Evolutionary conservation across 441 rosid species (phyloP), one percentile per base, ranked within the genome.

Genomic region (Capsella rubella): DNA sequence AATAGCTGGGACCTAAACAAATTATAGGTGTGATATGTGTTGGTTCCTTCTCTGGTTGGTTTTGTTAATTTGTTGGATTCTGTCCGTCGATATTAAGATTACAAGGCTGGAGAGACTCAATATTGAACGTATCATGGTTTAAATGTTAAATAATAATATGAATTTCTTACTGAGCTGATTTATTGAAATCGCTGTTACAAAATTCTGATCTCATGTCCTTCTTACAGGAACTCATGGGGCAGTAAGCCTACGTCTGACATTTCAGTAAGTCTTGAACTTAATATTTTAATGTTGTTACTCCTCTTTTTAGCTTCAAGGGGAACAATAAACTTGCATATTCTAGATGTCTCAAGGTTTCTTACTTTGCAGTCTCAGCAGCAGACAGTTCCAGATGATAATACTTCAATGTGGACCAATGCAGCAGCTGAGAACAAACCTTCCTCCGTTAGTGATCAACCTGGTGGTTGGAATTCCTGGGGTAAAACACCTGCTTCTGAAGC

Each of bases 401-500:
- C 71, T 55, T 62, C 71, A 67, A 3, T 56, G 13, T 78, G 97
- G 95, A 85, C 78, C 66, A 78, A 69, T 35, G 77, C 89, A 54
- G 78, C 84, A 49, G 56, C 85, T 67, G 81, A 69, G 72, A 79
- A 78, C 54, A 80, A 80, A 71, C 58, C 74, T 72, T 76, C 68
- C 31, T 65, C 78, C 39, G 77, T 67, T 71, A 59, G 68, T 78
- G 86, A 70, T 64, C 86, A 81, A 69, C 76, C 59, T 56, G 73
- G 54, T 78, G 81, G 75, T 56, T 81, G 85, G 87, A 79, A 75
- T 66, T 28, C 78, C 59, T 89, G 95, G 97, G 83, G 73, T 70
- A 86, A 86, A 70, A 74, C 69, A n/a, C 60, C 85, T 71, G 71
- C 79, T 18, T 11, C 75, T 31, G 80, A 84, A 37, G 49, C 75